Evolutionary conservation across 129 eudicot species (phyloP), one percentile per base, ranked within the genome.

Genomic region (Tagetes erecta): DNA sequence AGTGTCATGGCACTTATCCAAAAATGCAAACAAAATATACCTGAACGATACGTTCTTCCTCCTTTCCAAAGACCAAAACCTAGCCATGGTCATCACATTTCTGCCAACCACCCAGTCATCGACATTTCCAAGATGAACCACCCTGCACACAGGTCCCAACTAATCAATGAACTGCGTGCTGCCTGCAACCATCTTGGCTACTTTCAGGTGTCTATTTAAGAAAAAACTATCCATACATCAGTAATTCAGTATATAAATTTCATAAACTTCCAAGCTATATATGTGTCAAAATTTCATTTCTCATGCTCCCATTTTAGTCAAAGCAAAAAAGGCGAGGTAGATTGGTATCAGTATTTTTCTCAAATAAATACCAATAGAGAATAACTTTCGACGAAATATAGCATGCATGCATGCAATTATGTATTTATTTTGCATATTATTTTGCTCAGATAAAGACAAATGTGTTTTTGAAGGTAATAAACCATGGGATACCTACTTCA

Each of bases 181-280:
- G 96, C 96, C 66, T 84, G 96, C 91, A 84, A 51, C 66, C 80
- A 82, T 45, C 80, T 86, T 56, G 96, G 91, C 60, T 81, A 72
- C 78, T 89, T 89, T 78, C 96, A 86, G 91, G 96, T 89, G 73
- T 68, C 6, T 20, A 8, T 53, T 66, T 38, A 36, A 36, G 50
- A 75, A 50, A 36, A 60, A 46, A 73, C 10, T 38, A 74, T 74
- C 27, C 40, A 10, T 63, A 20, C 69, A 64, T 70, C 6, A 4
- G n/a, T n/a, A n/a, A n/a, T n/a, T n/a, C n/a, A n/a, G 12, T 55
- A 30, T 56, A 49, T 45, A 59, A 72, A 7, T 71, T 13, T 38
- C 71, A 50, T 80, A 71, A 76, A 57, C 12, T 69, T 71, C 65
- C 67, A 68, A n/a, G 59, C 39, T 68, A 44, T 68, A 68, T 56